Evolutionary conservation across 1,284 basidiomycete species (phyloP).

Genomic region (Agroathelia rolfsii): DNA sequence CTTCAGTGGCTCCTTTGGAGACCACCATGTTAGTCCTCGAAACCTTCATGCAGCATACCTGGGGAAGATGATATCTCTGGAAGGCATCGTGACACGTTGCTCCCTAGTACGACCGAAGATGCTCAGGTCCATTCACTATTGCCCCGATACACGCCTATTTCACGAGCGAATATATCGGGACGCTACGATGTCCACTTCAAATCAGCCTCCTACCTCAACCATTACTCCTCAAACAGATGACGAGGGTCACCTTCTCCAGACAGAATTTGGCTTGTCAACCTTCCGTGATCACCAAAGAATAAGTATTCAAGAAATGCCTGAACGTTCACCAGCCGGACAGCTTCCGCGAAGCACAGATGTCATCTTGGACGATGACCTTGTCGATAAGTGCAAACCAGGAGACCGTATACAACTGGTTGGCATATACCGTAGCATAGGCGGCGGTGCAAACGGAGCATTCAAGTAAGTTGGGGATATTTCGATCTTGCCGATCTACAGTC

Average conservation of each 20-base stretch:
- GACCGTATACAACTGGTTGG: conserved; percentile 97
- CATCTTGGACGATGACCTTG: conserved; percentile 93
- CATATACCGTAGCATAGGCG: conserved; percentile 89
- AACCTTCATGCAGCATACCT: conserved; percentile 84
- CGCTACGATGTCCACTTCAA: conserved; percentile 78
- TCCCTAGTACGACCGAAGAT: conserved; percentile 98
- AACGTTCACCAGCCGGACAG: conserved; percentile 94
- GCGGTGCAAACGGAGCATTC: conserved; percentile 82
- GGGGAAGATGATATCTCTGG: conserved; percentile 93
- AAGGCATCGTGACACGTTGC: conserved; percentile 97
- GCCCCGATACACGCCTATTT: conserved; percentile 77
- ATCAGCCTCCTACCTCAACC: conserved; percentile 83
- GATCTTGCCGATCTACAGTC: conserved; percentile 11
- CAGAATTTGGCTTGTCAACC: conserved; percentile 87
- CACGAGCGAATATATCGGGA: conserved; percentile 91
- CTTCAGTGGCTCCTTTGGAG: conserved; percentile 97
- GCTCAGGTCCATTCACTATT: conserved; percentile 94
- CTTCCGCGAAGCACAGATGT: conserved; percentile 93
- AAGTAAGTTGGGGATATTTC: conserved; percentile 50
- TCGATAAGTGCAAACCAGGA: conserved; percentile 96
- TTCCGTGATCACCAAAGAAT: conserved; percentile 97
- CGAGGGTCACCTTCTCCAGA: conserved; percentile 79
- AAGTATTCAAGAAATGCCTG: conserved; percentile 99
- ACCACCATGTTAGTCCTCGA: conserved; percentile 95
- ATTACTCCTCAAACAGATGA: conserved; percentile 89